Conservation (phyloP, 139 green algal species). For the Chlorella sorokiniana region DNA sequence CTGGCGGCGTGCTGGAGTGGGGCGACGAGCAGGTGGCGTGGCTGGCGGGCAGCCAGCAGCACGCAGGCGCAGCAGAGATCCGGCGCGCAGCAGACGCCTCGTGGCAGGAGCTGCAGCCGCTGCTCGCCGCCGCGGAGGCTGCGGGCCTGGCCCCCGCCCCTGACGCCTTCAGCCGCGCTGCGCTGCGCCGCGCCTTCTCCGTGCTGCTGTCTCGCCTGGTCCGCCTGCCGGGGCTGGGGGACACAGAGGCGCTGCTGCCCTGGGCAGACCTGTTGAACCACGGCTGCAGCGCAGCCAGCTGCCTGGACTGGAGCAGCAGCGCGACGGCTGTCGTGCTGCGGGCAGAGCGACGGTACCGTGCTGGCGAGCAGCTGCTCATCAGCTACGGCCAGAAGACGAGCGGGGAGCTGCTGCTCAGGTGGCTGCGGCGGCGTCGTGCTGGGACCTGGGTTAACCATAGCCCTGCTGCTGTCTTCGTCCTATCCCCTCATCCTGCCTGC, state of each 20-base stretch:
- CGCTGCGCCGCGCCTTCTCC: slow-evolving; percentile 55
- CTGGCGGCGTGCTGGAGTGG: slow-evolving; percentile 72
- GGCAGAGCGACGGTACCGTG: slow-evolving; percentile 51
- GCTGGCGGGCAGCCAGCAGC: slow-evolving; percentile 44
- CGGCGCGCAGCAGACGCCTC: slow-evolving; percentile 35
- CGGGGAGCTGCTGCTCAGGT: slow-evolving; percentile 29
- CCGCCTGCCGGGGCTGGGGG: slow-evolving; percentile 43
- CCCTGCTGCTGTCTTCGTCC: neutral
- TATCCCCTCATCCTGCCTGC: neutral
- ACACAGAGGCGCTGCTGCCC: slow-evolving; percentile 61
- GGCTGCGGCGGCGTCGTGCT: neutral
- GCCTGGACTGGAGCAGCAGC: slow-evolving; percentile 45
- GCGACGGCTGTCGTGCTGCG: slow-evolving; percentile 53
- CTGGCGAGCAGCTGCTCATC: slow-evolving; percentile 49
- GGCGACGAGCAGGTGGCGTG: slow-evolving; percentile 52
- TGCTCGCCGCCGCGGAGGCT: slow-evolving; percentile 35
- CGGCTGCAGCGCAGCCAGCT: slow-evolving; percentile 17
- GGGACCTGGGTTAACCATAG: neutral
- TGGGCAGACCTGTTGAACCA: slow-evolving; percentile 77
- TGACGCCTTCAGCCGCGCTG: slow-evolving; percentile 35
- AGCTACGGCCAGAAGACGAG: slow-evolving; percentile 22
- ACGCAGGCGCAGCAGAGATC: slow-evolving; percentile 45
- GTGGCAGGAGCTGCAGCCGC: slow-evolving; percentile 48
- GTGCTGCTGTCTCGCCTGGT: slow-evolving; percentile 72
- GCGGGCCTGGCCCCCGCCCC: slow-evolving; percentile 19